Percentiles rank a stretch among this genome's conserved stretches.
Conservation (phyloP, 2,329 filamentous ascomycete species). For the Daldinia sp. region DNA sequence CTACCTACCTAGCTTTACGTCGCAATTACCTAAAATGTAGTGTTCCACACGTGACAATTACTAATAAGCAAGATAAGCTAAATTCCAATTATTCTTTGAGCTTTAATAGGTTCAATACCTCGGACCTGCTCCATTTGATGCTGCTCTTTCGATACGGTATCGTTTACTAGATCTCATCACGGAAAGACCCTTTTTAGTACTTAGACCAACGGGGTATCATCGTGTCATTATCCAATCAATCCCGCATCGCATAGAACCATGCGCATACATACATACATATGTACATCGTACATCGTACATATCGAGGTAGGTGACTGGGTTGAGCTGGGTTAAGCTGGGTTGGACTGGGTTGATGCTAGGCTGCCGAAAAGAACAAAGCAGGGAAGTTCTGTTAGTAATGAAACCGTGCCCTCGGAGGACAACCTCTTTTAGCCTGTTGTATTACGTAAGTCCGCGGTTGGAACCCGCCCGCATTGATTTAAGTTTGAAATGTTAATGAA, state of each 20-base stretch:
- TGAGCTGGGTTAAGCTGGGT: constrained; percentile 19
- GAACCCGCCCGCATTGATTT: constrained; percentile 31
- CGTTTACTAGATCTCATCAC: constrained; percentile 31
- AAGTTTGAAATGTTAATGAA: constrained; percentile 15
- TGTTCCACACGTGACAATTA: constrained; percentile 1
- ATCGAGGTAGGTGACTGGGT: constrained; percentile 24
- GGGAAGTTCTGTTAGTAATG: constrained; percentile 33
- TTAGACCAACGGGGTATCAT: constrained; percentile 22
- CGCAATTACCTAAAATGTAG: constrained; percentile 2
- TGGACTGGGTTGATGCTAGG: constrained; percentile 32
- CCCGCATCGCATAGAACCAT: constrained; percentile 7
- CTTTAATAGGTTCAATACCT: not conserved
- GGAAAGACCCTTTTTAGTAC: constrained; percentile 34
- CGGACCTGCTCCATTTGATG: constrained; percentile 6
- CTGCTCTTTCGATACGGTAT: constrained; percentile 28
- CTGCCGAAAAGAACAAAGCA: constrained; percentile 12
- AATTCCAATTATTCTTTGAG: constrained; percentile 1
- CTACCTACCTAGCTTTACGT: not conserved
- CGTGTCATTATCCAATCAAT: constrained; percentile 29
- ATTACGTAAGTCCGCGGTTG: constrained; percentile 38
- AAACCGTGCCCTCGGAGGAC: constrained; percentile 26
- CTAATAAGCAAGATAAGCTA: not conserved
- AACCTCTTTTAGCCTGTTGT: constrained; percentile 35
- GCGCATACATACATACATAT: not conserved
- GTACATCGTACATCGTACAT: constrained; percentile 5